phyloP scores from a whole-genome alignment of 1,284 basidiomycete genomes.

The Ceratobasidium sp. region DNA sequence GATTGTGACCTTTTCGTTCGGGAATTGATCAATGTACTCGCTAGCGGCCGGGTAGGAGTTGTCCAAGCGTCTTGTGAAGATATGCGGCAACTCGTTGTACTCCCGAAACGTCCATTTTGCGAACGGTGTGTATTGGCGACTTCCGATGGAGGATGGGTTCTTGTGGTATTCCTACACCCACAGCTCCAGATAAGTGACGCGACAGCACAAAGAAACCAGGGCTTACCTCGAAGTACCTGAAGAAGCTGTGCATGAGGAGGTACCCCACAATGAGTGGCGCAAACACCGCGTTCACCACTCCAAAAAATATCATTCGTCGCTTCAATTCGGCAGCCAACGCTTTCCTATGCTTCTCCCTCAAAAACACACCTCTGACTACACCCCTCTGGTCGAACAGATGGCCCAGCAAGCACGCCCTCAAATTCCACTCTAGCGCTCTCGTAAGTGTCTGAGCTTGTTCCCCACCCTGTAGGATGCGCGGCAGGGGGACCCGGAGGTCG shows the following conservation, averaged over 20 bases:
- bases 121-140: constrained; percentile 91
- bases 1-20: constrained; percentile 90
- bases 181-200: neutral
- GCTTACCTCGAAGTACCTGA: constrained; percentile 95
- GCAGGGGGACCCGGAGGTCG: constrained; percentile 86
- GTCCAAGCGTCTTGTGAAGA: constrained; percentile 87
- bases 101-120: constrained; percentile 99
- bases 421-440: constrained; percentile 93
- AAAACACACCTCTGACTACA: constrained; percentile 87
- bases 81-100: constrained; percentile 97
- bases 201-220: neutral
- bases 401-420: constrained; percentile 93
- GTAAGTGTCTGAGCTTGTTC: constrained; percentile 78
- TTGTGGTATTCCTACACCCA: constrained; percentile 93
- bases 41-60: constrained; percentile 90
- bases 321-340: constrained; percentile 89
- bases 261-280: constrained; percentile 98
- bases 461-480: constrained; percentile 50
- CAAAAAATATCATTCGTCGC: constrained; percentile 94
- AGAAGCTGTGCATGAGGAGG: constrained; percentile 97
- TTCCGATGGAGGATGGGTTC: constrained; percentile 93
- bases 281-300: constrained; percentile 91
- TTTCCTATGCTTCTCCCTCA: constrained; percentile 82
- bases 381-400: constrained; percentile 92
- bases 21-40: constrained; percentile 97